Evolutionary conservation across 2,329 filamentous ascomycete species (phyloP), one percentile per base, ranked within the genome.

Genomic region (Neophaeococcomyces aloes): DNA sequence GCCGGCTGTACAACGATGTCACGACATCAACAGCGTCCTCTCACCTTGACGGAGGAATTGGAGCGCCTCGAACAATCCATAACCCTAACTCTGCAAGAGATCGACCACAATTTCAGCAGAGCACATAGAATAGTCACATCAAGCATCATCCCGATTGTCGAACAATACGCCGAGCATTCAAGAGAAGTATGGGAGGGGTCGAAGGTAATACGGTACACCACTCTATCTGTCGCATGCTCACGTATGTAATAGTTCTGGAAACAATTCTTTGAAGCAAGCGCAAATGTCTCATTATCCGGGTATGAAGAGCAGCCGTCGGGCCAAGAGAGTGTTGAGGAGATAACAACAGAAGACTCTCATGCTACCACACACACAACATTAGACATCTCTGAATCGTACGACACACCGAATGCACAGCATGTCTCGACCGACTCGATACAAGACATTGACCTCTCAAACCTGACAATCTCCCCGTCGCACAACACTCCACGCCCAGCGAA

Each of bases 211-310:
- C n/a, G 39, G 19, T 3, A 13, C 15, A 18, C 40, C 29, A 15
- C 14, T 18, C 23, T 7, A 23, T 39, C 21, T 48, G 10, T 27
- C 23, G 23, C 23, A 10, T 27, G 23, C 23, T 27, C 5, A 27
- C 10, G 5, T 6, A 6, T 5, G 23, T 27, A 6, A 27, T 27
- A 27, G 84, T 98, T 98, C 66, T 98, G 91, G 91, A 98, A 98
- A 66, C 88, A 96, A 69, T 98, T 98, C 70, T 98, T 98, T 65
- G 91, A 98, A 67, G 87, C 91, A 29, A 94, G 88, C 37, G 91
- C 91, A 61, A 96, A 98, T 58, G 89, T 98, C 19, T 94, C 89
- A 8, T 75, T 98, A 8, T 94, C 87, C 0, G 87, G 88, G 21
- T 95, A 98, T 63, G 89, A 94, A 60, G 88, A 94, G 59, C 72